Percentiles rank a stretch among this genome's conserved stretches.
Evolutionary conservation across 805 yeast genomes (phyloP).

Genomic region (Candida maris): DNA sequence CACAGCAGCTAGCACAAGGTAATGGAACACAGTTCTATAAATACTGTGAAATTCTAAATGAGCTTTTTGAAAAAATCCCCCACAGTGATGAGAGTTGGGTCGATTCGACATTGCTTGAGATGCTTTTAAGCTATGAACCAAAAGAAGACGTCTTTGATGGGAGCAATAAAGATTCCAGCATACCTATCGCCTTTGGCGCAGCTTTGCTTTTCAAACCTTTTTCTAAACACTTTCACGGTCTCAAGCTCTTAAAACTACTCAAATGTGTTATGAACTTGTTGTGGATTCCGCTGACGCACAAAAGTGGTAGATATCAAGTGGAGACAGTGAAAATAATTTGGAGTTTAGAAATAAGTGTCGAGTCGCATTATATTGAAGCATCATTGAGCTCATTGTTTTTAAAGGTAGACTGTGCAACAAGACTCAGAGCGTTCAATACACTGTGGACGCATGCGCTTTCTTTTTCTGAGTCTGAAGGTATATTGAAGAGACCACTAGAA

Average conservation of each 20-base stretch:
- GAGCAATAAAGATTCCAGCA: background rate
- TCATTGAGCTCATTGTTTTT: slow-evolving; percentile 58
- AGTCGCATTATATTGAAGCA: slow-evolving; percentile 63
- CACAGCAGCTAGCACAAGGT: slow-evolving; percentile 10
- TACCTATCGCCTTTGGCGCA: slow-evolving; percentile 40
- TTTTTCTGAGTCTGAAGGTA: slow-evolving; percentile 43
- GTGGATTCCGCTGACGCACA: slow-evolving; percentile 53
- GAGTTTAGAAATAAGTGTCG: slow-evolving; percentile 52
- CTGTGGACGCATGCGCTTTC: slow-evolving; percentile 70
- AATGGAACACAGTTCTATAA: slow-evolving; percentile 26
- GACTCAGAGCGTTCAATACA: slow-evolving; percentile 54
- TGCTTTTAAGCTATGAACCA: slow-evolving; percentile 26
- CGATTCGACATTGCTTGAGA: slow-evolving; percentile 23
- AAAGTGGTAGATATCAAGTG: slow-evolving; percentile 57
- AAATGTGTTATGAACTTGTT: slow-evolving; percentile 41
- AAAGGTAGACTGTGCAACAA: slow-evolving; percentile 34
- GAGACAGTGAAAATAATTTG: slow-evolving; percentile 68
- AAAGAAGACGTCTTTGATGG: slow-evolving; percentile 11
- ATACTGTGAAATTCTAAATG: slow-evolving; percentile 34
- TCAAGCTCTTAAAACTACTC: slow-evolving; percentile 37
- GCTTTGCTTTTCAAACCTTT: slow-evolving; percentile 39
- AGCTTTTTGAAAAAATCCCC: slow-evolving; percentile 46
- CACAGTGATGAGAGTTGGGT: slow-evolving; percentile 28
- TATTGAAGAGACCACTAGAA: slow-evolving; percentile 62
- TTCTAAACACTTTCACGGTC: slow-evolving; percentile 26